Percentiles rank a stretch among this genome's conserved stretches.
These are phyloP conservation scores for Neoboletus magnificus DNA, from an alignment of 768 basidiomycete species.

Conservation along the genomic window DNA sequence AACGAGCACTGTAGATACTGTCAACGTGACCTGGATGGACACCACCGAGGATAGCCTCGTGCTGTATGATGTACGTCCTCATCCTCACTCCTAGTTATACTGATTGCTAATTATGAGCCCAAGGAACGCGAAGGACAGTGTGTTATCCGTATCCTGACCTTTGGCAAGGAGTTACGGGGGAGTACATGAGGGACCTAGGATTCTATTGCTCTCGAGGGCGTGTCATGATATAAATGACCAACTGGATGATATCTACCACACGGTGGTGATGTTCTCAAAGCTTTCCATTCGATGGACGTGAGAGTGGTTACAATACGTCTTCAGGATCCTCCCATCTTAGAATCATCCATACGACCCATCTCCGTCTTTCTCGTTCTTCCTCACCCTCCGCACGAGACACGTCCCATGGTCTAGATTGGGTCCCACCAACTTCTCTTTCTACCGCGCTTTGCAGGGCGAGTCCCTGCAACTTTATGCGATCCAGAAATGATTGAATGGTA, in stretches of 20 bases:
- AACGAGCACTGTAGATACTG: slow-evolving; percentile 42
- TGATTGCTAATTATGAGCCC: neutral
- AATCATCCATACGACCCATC: slow-evolving; percentile 70
- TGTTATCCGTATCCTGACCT: slow-evolving; percentile 31
- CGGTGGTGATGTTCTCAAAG: neutral
- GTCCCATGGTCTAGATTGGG: slow-evolving; percentile 46
- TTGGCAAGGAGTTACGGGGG: slow-evolving; percentile 24
- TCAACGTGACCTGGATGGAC: slow-evolving; percentile 47
- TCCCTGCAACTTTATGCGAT: slow-evolving; percentile 29
- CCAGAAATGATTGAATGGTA: slow-evolving; percentile 61
- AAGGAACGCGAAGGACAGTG: slow-evolving; percentile 35
- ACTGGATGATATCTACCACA: neutral
- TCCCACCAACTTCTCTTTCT: slow-evolving; percentile 49
- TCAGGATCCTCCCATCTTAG: slow-evolving; percentile 42
- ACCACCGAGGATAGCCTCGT: slow-evolving; percentile 62
- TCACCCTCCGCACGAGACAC: slow-evolving; percentile 50
- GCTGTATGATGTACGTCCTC: slow-evolving; percentile 47
- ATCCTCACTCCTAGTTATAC: neutral
- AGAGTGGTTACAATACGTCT: slow-evolving; percentile 12
- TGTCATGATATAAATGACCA: neutral
- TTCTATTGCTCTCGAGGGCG: neutral
- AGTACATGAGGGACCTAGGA: slow-evolving; percentile 6
- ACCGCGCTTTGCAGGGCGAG: slow-evolving; percentile 43
- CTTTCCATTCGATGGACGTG: neutral
- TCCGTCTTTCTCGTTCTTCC: slow-evolving; percentile 63